phyloP scores from a whole-genome alignment of 2,329 filamentous ascomycete species.

The Colletotrichum sp. region DNA sequence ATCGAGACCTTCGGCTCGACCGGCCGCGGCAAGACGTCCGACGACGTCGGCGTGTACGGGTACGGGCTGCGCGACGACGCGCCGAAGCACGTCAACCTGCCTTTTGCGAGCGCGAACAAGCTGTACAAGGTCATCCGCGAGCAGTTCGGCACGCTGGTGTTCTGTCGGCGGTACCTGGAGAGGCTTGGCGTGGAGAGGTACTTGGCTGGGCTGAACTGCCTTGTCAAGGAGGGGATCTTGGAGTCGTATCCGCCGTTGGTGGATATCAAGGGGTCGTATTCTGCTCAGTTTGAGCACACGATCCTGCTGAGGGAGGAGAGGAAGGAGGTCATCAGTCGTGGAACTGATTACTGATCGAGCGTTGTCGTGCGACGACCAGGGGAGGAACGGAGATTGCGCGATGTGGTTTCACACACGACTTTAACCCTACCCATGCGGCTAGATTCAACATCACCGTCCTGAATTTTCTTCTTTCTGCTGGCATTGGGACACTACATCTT shows the following conservation, averaged over 20 bases:
- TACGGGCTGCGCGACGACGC: constrained; percentile 50
- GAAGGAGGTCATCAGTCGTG: constrained; percentile 59
- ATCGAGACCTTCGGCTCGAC: constrained; percentile 97
- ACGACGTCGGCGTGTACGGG: constrained; percentile 73
- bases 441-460: not conserved
- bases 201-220: constrained; percentile 62
- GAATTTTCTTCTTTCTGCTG: not conserved
- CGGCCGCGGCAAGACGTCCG: constrained; percentile 84
- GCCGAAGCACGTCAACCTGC: constrained; percentile 36
- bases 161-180: constrained; percentile 67
- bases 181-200: constrained; percentile 67
- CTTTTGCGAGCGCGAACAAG: constrained; percentile 58
- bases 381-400: not conserved
- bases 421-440: not conserved
- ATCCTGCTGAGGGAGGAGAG: constrained; percentile 46
- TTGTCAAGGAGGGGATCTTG: constrained; percentile 62
- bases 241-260: constrained; percentile 61
- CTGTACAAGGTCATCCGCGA: constrained; percentile 64
- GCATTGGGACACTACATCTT: not conserved
- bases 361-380: not conserved
- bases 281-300: constrained; percentile 68
- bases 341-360: constrained; percentile 51
- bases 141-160: constrained; percentile 67
- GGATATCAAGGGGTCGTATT: constrained; percentile 65
- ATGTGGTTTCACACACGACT: not conserved